Evolutionary conservation across 768 basidiomycete genomes (phyloP), one percentile per base, ranked within the genome.

Genomic region (Rhizopogon roseolus): DNA sequence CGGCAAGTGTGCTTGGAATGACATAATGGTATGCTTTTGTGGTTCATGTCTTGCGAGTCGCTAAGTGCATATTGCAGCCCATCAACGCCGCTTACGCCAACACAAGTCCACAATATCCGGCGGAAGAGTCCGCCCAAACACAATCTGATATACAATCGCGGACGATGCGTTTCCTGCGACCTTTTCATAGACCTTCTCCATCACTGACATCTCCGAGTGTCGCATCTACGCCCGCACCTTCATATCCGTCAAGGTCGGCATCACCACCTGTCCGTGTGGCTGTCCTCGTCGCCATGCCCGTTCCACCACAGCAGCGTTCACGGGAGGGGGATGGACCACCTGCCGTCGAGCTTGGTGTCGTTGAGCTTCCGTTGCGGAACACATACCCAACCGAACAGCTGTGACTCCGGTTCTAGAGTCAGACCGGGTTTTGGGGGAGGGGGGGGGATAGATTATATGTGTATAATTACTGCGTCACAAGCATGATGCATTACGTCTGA

Each of bases 261-360:
- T 49, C 57, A 25, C 57, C 68, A 34, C 52, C 62, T 41, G 63
- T 78, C 25, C 67, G 66, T 36, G 67, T 78, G 29, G 70, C 73
- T 0, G 74, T 78, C 16, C 63, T 78, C 32, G 73, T 78, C 39
- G 76, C 77, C 5, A 76, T 78, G 77, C 77, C 77, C 17, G 34
- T 28, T 25, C 11, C 28, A 9, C 36, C 56, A 14, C 57, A 22
- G 41, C 54, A 50, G 17, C 56, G 51, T 9, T 9, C 50, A 14
- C 14, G 36, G 13, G 69, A 66, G 32, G 65, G 62, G 29, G 56
- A 38, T 10, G 60, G 59, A n/a, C 62, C 64, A 11, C 73, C 73
- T 4, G 59, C 65, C 32, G 44, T 73, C 5, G 72, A 73, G 58
- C 57, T 73, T 9, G 72, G 72, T 3, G 25, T 71, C 4, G 59